Percentiles rank a stretch among this genome's conserved stretches.
Conservation (phyloP, 2,329 filamentous ascomycete genomes). For the Ilyonectria sp. region DNA sequence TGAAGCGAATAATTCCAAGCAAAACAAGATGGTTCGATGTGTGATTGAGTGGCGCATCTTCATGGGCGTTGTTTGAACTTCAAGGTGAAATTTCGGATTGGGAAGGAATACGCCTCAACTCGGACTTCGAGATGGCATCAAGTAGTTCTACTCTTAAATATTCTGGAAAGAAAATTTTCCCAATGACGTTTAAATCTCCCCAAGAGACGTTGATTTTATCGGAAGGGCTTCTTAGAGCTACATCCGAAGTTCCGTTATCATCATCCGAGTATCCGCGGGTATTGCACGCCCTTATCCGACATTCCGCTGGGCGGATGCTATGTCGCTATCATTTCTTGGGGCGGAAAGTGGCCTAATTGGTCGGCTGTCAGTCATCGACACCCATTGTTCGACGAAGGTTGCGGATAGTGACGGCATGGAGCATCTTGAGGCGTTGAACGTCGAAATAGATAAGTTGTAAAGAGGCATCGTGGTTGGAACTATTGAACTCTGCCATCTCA, state of each 20-base stretch:
- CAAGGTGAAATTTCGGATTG: background rate
- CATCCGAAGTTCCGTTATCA: constrained; percentile 31
- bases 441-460: constrained; percentile 31
- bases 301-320: constrained; percentile 16
- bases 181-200: background rate
- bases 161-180: too few relatives aligned
- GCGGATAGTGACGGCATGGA: constrained; percentile 29
- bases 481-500: constrained; percentile 3
- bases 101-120: background rate
- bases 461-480: constrained; percentile 3
- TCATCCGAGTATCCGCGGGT: constrained; percentile 31
- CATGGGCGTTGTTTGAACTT: background rate
- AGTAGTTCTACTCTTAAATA: background rate
- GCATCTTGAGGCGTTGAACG: constrained; percentile 14
- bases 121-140: background rate
- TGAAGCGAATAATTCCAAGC: background rate
- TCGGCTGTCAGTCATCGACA: constrained; percentile 3
- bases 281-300: constrained; percentile 27
- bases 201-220: constrained; percentile 1
- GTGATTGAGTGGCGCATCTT: too few relatives aligned
- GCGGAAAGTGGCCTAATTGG: constrained; percentile 24
- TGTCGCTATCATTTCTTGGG: constrained; percentile 9
- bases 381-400: constrained; percentile 3
- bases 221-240: background rate
- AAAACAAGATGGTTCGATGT: background rate